Evolutionary conservation across 2,329 filamentous ascomycete species (phyloP), one percentile per base, ranked within the genome.

Genomic region (Trichoderma sp.): DNA sequence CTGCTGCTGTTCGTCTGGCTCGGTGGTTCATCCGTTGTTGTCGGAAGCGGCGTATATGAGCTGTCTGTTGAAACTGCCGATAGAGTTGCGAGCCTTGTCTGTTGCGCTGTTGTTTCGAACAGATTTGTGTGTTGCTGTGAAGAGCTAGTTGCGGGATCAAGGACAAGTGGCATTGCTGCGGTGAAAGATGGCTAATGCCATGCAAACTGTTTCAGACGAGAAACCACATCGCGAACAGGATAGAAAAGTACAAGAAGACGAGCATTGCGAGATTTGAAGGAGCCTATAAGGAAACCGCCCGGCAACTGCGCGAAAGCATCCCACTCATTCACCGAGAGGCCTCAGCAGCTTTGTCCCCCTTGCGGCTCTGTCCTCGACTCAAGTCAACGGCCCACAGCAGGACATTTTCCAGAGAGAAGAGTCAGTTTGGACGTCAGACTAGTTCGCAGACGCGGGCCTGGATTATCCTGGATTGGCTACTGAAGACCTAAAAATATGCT

Each of bases 121-220:
- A 43, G 12, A 21, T n/a, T 47, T 12, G 56, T 44, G n/a, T 24
- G 24, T 30, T 19, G 34, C 9, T 48, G 7, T 39, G 34, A 4
- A 17, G 28, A 24, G 26, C 12, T n/a, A n/a, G 14, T n/a, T 10
- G 7, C 9, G 2, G 47, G 12, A n/a, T 30, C 6, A n/a, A 15
- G 44, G 34, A 19, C 26, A 59, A 48, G n/a, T 59, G 26, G 43
- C 56, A 59, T 59, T 12, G 14, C n/a, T 28, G 56, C 44, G 28
- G 7, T 28, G 12, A 34, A 7, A 6, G 5, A 19, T 24, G 15
- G 34, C 12, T 24, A 24, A 24, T 34, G 26, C 43, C 28, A 7
- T 28, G 17, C 14, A 52, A 2, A 21, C 9, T 14, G 5, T 14
- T 19, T 52, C 26, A 26, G 26, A n/a, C 24, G n/a, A 30, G 24